Evolutionary conservation across 257 asterid species (phyloP).

Genomic region (Lycium barbarum): DNA sequence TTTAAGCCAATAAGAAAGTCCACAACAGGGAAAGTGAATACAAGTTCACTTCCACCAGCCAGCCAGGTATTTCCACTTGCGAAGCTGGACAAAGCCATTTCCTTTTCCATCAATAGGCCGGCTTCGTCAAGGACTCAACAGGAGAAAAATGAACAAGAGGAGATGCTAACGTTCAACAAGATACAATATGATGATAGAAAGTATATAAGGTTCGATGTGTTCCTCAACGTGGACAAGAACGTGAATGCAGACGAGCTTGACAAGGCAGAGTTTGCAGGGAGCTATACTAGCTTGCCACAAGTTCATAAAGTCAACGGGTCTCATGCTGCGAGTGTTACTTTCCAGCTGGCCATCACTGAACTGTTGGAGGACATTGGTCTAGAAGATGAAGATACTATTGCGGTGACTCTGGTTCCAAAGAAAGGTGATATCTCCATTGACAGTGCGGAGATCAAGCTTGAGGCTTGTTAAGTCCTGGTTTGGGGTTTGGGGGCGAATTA

Average conservation of each 20-base stretch:
- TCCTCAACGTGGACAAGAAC: constrained; percentile 60
- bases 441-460: neutral
- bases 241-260: constrained; percentile 39
- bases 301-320: neutral
- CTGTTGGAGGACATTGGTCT: constrained; percentile 14
- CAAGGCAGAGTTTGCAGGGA: constrained; percentile 57
- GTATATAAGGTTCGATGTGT: constrained; percentile 56
- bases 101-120: constrained; percentile 46
- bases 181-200: constrained; percentile 37
- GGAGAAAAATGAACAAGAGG: constrained; percentile 47
- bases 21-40: constrained; percentile 22
- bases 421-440: neutral
- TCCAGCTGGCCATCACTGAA: neutral
- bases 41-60: constrained; percentile 24
- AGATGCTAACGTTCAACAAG: constrained; percentile 38
- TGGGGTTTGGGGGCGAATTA: constrained; percentile 26
- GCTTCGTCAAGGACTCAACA: neutral
- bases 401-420: constrained; percentile 30
- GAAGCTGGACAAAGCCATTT: constrained; percentile 29
- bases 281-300: constrained; percentile 61
- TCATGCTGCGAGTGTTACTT: too few species aligned
- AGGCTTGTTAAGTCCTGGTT: neutral
- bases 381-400: neutral
- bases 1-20: constrained; percentile 44
- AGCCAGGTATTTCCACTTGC: constrained; percentile 46